Percentiles rank a stretch among this genome's conserved stretches.
Conservation (phyloP, 768 basidiomycete genomes). For the Aureoboletus auriporus region DNA sequence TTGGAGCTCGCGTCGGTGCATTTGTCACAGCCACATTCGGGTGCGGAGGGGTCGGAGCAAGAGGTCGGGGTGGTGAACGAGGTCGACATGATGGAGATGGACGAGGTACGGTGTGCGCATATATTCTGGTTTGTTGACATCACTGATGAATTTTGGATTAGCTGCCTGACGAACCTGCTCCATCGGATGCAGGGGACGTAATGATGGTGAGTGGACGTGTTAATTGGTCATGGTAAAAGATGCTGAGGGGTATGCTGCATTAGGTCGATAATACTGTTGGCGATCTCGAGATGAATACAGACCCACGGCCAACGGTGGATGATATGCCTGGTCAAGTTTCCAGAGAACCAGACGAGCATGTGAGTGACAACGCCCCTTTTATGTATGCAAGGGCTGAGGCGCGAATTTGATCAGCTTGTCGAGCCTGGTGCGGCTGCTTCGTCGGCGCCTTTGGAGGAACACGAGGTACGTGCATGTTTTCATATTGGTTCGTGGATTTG, state of each 20-base stretch:
- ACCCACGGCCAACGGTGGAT: background rate
- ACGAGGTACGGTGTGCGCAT: slow-evolving; percentile 10
- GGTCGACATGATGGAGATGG: background rate
- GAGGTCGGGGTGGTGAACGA: background rate
- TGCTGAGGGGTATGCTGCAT: background rate
- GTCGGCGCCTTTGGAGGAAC: background rate
- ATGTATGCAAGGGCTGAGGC: too few species aligned
- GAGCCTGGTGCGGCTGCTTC: background rate
- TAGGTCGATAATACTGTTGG: background rate
- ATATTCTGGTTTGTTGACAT: background rate
- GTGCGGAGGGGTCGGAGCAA: background rate
- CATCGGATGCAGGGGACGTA: background rate
- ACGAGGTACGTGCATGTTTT: background rate
- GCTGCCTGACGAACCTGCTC: background rate
- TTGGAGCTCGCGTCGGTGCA: slow-evolving; percentile 25
- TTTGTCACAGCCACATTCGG: slow-evolving; percentile 3
- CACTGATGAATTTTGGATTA: slow-evolving; percentile 4
- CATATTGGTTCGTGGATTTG: background rate
- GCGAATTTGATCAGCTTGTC: background rate
- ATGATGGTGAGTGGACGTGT: slow-evolving; percentile 7
- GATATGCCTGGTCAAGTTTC: background rate
- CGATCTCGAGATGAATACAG: background rate
- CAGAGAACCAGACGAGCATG: background rate
- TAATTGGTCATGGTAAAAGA: background rate
- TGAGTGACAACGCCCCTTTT: background rate